These are phyloP conservation scores for Aspergillus sp. DNA, from an alignment of 2,329 filamentous ascomycete species.

Conservation along the genomic window DNA sequence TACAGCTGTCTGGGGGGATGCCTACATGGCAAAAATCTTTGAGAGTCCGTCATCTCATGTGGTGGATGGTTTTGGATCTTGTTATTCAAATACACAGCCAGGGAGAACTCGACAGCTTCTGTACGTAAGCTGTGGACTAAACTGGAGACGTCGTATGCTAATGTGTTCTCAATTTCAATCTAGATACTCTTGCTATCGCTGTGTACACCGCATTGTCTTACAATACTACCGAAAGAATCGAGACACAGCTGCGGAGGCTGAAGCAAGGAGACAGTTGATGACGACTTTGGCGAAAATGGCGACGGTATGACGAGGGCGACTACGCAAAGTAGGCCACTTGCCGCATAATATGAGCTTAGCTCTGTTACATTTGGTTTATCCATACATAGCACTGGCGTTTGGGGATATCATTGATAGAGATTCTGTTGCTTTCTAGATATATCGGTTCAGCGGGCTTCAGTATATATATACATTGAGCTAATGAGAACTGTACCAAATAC, in stretches of 20 bases:
- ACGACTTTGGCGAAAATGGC: conserved; percentile 31
- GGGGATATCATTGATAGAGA: background rate
- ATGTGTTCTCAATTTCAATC: conserved; percentile 1
- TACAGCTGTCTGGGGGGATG: conserved; percentile 57
- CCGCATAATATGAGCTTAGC: background rate
- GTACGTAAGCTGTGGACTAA: conserved; percentile 25
- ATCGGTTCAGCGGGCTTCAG: background rate
- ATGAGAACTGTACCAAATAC: background rate
- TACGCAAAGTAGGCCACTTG: background rate
- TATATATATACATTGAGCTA: background rate
- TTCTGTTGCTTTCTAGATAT: conserved; percentile 13
- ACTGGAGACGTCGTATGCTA: background rate
- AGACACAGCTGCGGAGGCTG: conserved; percentile 36
- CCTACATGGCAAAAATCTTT: conserved; percentile 54
- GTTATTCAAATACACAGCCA: conserved; percentile 21
- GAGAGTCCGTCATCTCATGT: conserved; percentile 36
- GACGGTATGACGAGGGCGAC: conserved; percentile 9
- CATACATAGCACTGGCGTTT: background rate
- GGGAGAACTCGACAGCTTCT: conserved; percentile 34
- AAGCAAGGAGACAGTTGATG: conserved; percentile 37
- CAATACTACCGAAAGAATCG: conserved; percentile 40
- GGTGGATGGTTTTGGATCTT: conserved; percentile 36
- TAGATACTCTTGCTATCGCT: conserved; percentile 43
- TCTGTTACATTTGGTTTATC: background rate
- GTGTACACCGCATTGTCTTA: conserved; percentile 36